phyloP scores from a whole-genome alignment of 495 filamentous ascomycete genomes.

The Xylaria flabelliformis region DNA sequence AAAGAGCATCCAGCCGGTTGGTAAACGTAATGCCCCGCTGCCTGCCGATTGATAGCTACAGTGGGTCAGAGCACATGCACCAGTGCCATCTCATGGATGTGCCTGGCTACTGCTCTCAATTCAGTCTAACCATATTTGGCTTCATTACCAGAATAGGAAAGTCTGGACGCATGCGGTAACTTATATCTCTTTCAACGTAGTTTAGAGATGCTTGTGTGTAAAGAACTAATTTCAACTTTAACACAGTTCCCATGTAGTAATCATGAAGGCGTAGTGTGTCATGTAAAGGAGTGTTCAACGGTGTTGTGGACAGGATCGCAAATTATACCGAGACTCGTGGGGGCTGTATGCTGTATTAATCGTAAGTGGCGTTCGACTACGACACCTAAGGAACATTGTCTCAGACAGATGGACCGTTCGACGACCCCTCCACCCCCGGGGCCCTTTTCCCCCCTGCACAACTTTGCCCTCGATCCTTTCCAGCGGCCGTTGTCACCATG shows the following conservation, averaged over 20 bases:
- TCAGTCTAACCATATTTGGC: not conserved
- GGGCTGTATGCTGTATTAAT: too few species aligned
- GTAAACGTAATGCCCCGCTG: not conserved
- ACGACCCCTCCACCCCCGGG: not conserved
- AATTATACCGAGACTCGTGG: not conserved
- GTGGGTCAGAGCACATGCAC: not conserved
- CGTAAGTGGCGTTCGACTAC: too few species aligned
- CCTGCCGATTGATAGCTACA: not conserved
- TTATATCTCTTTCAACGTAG: not conserved
- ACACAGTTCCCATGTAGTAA: not conserved
- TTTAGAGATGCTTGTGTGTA: not conserved
- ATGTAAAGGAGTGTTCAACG: not conserved
- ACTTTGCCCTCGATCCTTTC: not conserved
- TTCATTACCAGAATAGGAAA: conserved; percentile 1
- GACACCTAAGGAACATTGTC: not conserved
- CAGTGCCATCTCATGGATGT: conserved; percentile 8
- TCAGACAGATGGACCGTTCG: not conserved
- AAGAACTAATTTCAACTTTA: not conserved
- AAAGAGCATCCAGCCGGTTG: not conserved
- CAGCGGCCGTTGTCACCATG: not conserved
- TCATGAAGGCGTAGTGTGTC: not conserved
- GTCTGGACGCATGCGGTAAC: not conserved
- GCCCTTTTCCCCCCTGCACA: not conserved
- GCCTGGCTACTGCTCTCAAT: not conserved
- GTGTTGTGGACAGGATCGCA: not conserved